These are phyloP conservation scores for Cystobasidiopsis lactophilus DNA, from an alignment of 768 basidiomycete species.

Conservation along the genomic window DNA sequence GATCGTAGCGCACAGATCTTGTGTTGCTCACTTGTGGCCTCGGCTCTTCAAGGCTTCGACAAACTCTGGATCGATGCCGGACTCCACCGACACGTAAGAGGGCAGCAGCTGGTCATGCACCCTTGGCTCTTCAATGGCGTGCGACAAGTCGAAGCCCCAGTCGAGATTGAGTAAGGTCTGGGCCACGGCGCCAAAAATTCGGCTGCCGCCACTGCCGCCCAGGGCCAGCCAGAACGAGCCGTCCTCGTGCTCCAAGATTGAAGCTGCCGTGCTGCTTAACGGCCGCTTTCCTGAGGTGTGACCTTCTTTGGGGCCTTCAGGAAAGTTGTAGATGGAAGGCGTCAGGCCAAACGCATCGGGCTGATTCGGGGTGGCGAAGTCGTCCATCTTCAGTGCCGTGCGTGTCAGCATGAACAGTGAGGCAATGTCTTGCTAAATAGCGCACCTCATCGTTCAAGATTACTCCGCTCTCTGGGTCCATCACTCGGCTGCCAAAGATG, in stretches of 20 bases:
- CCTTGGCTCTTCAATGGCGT: conserved; percentile 63
- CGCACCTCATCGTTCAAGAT: conserved; percentile 70
- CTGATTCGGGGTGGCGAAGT: conserved; percentile 68
- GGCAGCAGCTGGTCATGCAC: conserved; percentile 77
- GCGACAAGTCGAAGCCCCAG: conserved; percentile 56
- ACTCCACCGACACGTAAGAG: conserved; percentile 35
- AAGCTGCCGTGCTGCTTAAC: conserved; percentile 60
- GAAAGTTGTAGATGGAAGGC: conserved; percentile 55
- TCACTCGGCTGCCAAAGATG: conserved; percentile 67
- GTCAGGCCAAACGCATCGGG: conserved; percentile 63
- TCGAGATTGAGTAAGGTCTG: conserved; percentile 50
- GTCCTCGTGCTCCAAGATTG: conserved; percentile 53
- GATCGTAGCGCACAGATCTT: background rate
- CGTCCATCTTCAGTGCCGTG: too few species aligned
- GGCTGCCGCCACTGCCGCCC: conserved; percentile 71
- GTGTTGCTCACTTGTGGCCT: conserved; percentile 41
- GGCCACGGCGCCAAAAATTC: conserved; percentile 57
- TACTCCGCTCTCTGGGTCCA: conserved; percentile 70
- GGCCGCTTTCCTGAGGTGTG: conserved; percentile 52
- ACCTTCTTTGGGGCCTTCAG: background rate
- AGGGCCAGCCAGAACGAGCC: conserved; percentile 50
- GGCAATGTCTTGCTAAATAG: too few species aligned
- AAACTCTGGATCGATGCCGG: conserved; percentile 36
- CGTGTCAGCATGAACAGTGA: too few species aligned
- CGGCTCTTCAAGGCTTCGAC: conserved; percentile 35